A percentile compares a stretch with the other conserved stretches of the same genome.
These are phyloP conservation scores for Metschnikowia peoriensis DNA, from an alignment of 805 yeast species.

Conservation along the genomic window DNA sequence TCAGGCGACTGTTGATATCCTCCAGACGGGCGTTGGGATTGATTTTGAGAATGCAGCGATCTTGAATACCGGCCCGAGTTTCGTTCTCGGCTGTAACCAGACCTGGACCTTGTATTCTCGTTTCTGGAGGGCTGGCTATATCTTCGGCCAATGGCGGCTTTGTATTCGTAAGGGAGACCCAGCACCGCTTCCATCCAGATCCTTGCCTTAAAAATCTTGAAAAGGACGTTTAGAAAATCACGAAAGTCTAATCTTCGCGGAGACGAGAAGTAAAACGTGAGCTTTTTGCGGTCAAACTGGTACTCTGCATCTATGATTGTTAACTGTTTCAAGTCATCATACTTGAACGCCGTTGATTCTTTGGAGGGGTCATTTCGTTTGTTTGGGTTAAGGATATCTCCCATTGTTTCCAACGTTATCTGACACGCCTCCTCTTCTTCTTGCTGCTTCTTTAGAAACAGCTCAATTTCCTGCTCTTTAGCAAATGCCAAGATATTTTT, in stretches of 20 bases:
- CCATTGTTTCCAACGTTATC: slow-evolving; percentile 52
- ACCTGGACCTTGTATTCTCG: not conserved
- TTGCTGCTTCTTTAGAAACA: slow-evolving; percentile 53
- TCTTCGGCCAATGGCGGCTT: not conserved
- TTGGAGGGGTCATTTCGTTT: not conserved
- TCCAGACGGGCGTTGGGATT: not conserved
- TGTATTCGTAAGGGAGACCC: slow-evolving; percentile 32
- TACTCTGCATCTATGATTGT: slow-evolving; percentile 73
- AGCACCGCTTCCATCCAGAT: slow-evolving; percentile 80
- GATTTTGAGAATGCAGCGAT: not conserved
- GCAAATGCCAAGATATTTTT: slow-evolving; percentile 67
- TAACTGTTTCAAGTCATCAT: slow-evolving; percentile 42
- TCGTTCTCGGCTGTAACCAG: not conserved
- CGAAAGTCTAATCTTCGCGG: slow-evolving; percentile 70
- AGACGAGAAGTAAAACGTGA: slow-evolving; percentile 58
- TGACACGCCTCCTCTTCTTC: slow-evolving; percentile 68
- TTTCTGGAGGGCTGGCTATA: not conserved
- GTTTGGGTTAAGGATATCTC: slow-evolving; percentile 28
- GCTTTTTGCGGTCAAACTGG: slow-evolving; percentile 77
- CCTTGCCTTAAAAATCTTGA: slow-evolving; percentile 73
- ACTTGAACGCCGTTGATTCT: slow-evolving; percentile 1
- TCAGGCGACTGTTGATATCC: slow-evolving; percentile 1
- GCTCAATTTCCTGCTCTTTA: slow-evolving; percentile 56
- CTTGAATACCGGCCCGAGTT: not conserved
- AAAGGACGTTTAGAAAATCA: slow-evolving; percentile 67